Evolutionary conservation across 2,329 filamentous ascomycete species (phyloP).

Genomic region (Trichophyton verrucosum): DNA sequence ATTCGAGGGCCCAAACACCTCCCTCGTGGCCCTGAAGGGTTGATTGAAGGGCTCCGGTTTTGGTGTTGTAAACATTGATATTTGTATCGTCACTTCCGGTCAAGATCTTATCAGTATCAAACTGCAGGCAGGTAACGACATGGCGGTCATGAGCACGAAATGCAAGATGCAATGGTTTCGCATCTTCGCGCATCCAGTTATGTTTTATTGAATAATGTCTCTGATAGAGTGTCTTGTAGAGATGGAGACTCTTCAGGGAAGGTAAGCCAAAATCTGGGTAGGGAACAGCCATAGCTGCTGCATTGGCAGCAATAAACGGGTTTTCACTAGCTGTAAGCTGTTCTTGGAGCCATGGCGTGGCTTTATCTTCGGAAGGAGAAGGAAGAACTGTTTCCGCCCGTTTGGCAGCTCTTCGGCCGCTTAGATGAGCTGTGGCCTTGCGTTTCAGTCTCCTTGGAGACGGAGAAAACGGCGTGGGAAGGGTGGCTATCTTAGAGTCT

Average conservation of each 20-base stretch:
- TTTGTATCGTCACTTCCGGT: conserved; percentile 96
- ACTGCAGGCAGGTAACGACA: conserved; percentile 94
- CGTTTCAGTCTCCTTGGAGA: conserved; percentile 30
- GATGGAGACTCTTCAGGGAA: conserved; percentile 68
- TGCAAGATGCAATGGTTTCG: conserved; percentile 80
- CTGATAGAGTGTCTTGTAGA: conserved; percentile 93
- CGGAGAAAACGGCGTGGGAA: conserved; percentile 15
- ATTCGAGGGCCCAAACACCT: conserved; percentile 94
- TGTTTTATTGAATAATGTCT: conserved; percentile 81
- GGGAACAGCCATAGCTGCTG: conserved; percentile 69
- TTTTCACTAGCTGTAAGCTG: conserved; percentile 53
- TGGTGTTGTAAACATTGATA: conserved; percentile 96
- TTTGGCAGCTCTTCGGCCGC: conserved; percentile 44
- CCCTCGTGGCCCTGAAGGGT: conserved; percentile 89
- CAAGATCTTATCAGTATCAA: conserved; percentile 94
- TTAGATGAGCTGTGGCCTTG: conserved; percentile 35
- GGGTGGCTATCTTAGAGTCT: conserved; percentile 17
- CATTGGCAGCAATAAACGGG: conserved; percentile 65
- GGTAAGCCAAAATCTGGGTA: conserved; percentile 69
- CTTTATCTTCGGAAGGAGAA: conserved; percentile 31
- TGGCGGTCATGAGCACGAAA: conserved; percentile 94
- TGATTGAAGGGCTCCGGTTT: conserved; percentile 72
- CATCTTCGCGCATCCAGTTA: conserved; percentile 75
- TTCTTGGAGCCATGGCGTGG: conserved; percentile 36
- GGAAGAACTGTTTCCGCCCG: conserved; percentile 35